phyloP scores from a whole-genome alignment of 805 yeast genomes.

The Isabelozyma pseudorhagii region DNA sequence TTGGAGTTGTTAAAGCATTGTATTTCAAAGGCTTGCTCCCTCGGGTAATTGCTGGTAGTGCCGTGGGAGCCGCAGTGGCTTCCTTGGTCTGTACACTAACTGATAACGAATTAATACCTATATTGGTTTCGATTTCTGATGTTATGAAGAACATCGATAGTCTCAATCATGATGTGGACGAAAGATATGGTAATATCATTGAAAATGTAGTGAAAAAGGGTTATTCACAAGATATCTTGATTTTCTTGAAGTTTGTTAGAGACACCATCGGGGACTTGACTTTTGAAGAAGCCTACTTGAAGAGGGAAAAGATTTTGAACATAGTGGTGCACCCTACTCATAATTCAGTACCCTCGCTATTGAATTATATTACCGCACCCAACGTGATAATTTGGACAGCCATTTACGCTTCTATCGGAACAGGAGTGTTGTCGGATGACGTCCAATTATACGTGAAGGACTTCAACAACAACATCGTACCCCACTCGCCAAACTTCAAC shows the following conservation, averaged over 20 bases:
- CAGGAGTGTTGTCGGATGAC: slow-evolving; percentile 59
- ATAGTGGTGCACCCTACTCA: slow-evolving; percentile 82
- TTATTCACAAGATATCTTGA: slow-evolving; percentile 79
- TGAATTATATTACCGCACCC: slow-evolving; percentile 91
- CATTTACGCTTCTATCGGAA: slow-evolving; percentile 78
- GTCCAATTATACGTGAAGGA: slow-evolving; percentile 59
- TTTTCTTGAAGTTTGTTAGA: slow-evolving; percentile 75
- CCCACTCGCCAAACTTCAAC: slow-evolving; percentile 40
- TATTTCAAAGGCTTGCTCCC: slow-evolving; percentile 75
- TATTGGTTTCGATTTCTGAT: slow-evolving; percentile 35
- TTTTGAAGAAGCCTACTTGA: slow-evolving; percentile 87
- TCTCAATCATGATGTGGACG: slow-evolving; percentile 52
- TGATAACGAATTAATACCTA: slow-evolving; percentile 59
- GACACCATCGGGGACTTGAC: slow-evolving; percentile 78
- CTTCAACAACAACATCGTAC: slow-evolving; percentile 59
- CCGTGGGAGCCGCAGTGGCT: slow-evolving; percentile 92
- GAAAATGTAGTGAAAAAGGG: slow-evolving; percentile 77
- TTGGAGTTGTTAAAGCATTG: slow-evolving; percentile 89
- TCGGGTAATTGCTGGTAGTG: slow-evolving; percentile 82
- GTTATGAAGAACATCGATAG: slow-evolving; percentile 43
- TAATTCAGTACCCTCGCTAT: slow-evolving; percentile 62
- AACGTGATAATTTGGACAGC: slow-evolving; percentile 90
- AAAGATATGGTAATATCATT: slow-evolving; percentile 63
- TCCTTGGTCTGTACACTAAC: slow-evolving; percentile 74
- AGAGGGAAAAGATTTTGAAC: slow-evolving; percentile 76